phyloP scores from a whole-genome alignment of 2,329 filamentous ascomycete genomes.

The Neonectria neomacrospora region DNA sequence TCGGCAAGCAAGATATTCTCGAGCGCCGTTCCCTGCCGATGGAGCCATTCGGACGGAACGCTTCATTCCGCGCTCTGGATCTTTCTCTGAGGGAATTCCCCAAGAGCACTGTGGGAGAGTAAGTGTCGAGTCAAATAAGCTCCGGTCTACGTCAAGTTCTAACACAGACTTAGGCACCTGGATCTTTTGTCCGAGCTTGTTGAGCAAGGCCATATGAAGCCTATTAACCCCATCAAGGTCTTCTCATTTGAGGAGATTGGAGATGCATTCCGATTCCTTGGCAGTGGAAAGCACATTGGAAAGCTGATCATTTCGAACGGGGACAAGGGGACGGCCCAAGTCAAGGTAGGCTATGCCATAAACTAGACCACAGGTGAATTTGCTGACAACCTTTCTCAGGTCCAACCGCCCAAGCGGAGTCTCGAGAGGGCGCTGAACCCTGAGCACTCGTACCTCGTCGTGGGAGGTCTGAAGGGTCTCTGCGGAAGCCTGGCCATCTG shows the following conservation, averaged over 20 bases:
- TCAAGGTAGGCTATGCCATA: neutral
- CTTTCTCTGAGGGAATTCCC: slow-evolving; percentile 14
- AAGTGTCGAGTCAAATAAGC: neutral
- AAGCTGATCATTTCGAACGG: slow-evolving; percentile 46
- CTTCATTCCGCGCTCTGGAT: slow-evolving; percentile 48
- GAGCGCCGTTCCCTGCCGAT: slow-evolving; percentile 43
- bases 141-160: neutral
- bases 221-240: slow-evolving; percentile 38
- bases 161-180: slow-evolving; percentile 20
- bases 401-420: slow-evolving; percentile 6
- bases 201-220: slow-evolving; percentile 32
- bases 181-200: slow-evolving; percentile 31
- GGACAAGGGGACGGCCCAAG: slow-evolving; percentile 6
- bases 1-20: slow-evolving; percentile 50
- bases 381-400: neutral
- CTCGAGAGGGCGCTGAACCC: slow-evolving; percentile 2
- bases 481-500: slow-evolving; percentile 50
- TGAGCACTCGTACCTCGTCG: slow-evolving; percentile 48
- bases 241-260: slow-evolving; percentile 44
- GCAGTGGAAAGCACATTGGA: slow-evolving; percentile 53
- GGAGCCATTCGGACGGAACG: slow-evolving; percentile 49
- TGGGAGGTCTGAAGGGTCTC: slow-evolving; percentile 51
- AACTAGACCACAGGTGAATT: neutral
- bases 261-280: slow-evolving; percentile 54
- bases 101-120: slow-evolving; percentile 2